These are phyloP conservation scores for Truncatella angustata DNA, from an alignment of 2,329 filamentous ascomycete species.

Conservation along the genomic window DNA sequence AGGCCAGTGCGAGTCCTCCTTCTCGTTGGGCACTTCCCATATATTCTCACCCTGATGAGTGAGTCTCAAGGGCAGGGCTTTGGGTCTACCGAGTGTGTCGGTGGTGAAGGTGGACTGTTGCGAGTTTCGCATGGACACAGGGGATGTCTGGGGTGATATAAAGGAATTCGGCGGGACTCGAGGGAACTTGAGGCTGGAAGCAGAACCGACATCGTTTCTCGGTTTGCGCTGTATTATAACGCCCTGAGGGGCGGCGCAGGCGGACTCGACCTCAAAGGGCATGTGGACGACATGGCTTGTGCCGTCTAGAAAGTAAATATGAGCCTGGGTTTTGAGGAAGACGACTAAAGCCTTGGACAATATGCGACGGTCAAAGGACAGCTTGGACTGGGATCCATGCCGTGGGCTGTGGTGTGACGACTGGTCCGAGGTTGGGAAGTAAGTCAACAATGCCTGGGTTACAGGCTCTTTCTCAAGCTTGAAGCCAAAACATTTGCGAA, in stretches of 20 bases:
- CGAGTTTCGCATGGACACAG: conserved; percentile 46
- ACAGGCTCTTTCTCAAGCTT: conserved; percentile 83
- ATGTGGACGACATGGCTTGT: conserved; percentile 88
- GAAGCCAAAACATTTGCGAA: conserved; percentile 84
- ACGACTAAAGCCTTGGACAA: conserved; percentile 77
- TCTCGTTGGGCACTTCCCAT: conserved; percentile 54
- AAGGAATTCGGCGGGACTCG: conserved; percentile 81
- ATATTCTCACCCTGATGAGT: conserved; percentile 55
- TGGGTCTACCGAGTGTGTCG: conserved; percentile 55
- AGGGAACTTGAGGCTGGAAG: conserved; percentile 55
- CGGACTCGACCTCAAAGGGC: conserved; percentile 89
- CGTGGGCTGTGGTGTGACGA: neutral
- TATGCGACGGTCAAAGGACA: conserved; percentile 15
- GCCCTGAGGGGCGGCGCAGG: conserved; percentile 78
- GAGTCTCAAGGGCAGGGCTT: conserved; percentile 49
- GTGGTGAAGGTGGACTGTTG: conserved; percentile 54
- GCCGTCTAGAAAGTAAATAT: conserved; percentile 87
- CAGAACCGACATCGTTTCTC: conserved; percentile 45
- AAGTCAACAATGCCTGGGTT: conserved; percentile 80
- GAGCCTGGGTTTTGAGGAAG: conserved; percentile 87
- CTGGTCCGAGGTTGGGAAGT: conserved; percentile 63
- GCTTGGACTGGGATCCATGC: conserved; percentile 17
- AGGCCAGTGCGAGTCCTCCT: conserved; percentile 62
- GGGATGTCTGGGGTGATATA: conserved; percentile 63
- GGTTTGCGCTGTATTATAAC: conserved; percentile 83